Conservation (phyloP, 768 basidiomycete genomes). For the Mycena alexandri region DNA sequence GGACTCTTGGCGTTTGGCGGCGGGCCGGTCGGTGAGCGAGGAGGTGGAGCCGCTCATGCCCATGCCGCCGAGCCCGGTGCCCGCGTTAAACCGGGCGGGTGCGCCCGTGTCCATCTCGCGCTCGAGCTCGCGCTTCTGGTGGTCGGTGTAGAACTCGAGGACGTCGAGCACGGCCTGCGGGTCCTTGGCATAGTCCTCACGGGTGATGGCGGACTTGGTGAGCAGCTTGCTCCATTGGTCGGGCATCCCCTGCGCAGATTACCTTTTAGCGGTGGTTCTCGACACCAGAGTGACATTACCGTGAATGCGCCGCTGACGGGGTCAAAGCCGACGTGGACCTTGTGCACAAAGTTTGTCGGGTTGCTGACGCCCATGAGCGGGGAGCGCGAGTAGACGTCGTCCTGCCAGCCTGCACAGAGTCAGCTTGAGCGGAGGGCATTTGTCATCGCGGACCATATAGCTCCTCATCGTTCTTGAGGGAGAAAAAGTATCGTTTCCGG, state of each 20-base stretch:
- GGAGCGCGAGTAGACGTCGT: constrained; percentile 93
- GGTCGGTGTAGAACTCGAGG: constrained; percentile 98
- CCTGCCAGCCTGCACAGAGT: constrained; percentile 76
- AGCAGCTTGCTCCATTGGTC: constrained; percentile 98
- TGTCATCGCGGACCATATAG: constrained; percentile 71
- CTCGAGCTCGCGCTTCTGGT: constrained; percentile 94
- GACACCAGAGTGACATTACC: constrained; percentile 49
- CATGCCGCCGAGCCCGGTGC: constrained; percentile 89
- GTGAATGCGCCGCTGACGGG: constrained; percentile 95
- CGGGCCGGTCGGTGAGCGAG: constrained; percentile 46
- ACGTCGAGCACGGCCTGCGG: constrained; percentile 98
- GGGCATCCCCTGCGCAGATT: constrained; percentile 82
- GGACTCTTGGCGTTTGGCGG: constrained; percentile 61
- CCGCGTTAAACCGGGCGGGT: constrained; percentile 89
- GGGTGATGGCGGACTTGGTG: constrained; percentile 96
- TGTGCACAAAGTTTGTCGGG: constrained; percentile 98
- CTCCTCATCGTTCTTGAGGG: constrained; percentile 94
- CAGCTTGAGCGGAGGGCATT: neutral
- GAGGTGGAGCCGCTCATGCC: constrained; percentile 51
- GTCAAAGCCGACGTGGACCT: constrained; percentile 98
- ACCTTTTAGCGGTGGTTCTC: too few species aligned
- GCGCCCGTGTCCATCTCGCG: constrained; percentile 59
- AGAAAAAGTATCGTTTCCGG: constrained; percentile 77
- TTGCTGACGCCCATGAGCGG: constrained; percentile 94
- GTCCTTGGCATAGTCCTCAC: constrained; percentile 96